Evolutionary conservation across 345 rosid genomes (phyloP).

Genomic region (Turritis glabra): DNA sequence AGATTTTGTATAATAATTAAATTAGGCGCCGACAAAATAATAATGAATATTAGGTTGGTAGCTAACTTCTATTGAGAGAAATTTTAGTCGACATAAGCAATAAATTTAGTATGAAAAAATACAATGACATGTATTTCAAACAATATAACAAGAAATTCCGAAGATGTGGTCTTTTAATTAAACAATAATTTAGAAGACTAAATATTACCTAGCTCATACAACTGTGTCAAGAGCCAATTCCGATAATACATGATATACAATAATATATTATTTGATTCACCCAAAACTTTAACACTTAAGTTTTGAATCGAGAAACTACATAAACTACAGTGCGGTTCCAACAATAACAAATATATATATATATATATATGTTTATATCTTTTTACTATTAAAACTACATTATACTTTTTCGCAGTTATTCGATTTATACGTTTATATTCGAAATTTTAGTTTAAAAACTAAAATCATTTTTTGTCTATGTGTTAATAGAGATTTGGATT

Average conservation of each 20-base stretch:
- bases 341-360: too few relatives aligned
- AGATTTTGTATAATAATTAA: not conserved
- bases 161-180: not conserved
- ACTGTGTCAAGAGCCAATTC: not conserved
- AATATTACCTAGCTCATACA: not conserved
- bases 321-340: too few relatives aligned
- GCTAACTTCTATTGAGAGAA: constrained; percentile 9
- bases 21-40: constrained; percentile 27
- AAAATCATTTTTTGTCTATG: not conserved
- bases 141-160: not conserved
- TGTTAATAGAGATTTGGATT: not conserved
- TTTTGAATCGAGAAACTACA: too few relatives aligned
- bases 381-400: too few relatives aligned
- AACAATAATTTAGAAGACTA: not conserved
- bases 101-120: not conserved
- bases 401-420: too few relatives aligned
- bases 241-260: not conserved
- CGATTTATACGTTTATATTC: too few relatives aligned
- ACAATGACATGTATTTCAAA: not conserved
- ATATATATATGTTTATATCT: too few relatives aligned
- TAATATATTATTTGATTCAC: not conserved
- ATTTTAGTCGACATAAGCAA: not conserved
- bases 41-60: constrained; percentile 19
- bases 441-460: not conserved
- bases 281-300: too few relatives aligned